A percentile compares a stretch with the other conserved stretches of the same genome.
These are phyloP conservation scores for Penicillium italicum DNA, from an alignment of 2,329 filamentous ascomycete genomes.

Conservation along the genomic window DNA sequence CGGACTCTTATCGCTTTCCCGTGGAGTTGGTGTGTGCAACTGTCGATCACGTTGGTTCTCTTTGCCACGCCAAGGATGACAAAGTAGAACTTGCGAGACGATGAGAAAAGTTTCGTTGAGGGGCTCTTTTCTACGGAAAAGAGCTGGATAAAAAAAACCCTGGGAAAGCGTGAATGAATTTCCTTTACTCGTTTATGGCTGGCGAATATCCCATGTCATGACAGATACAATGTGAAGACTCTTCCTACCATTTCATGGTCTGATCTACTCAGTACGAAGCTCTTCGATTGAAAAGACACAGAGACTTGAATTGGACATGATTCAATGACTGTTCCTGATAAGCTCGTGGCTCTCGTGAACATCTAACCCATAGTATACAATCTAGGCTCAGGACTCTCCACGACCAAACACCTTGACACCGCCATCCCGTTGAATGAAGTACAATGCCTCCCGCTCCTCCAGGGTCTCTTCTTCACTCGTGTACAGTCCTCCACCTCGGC, in stretches of 20 bases:
- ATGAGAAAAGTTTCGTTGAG: conserved; percentile 29
- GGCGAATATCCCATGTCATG: conserved; percentile 39
- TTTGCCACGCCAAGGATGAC: conserved; percentile 23
- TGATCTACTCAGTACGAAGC: conserved; percentile 6
- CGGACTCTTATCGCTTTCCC: conserved; percentile 35
- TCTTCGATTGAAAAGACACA: not conserved
- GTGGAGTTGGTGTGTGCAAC: conserved; percentile 36
- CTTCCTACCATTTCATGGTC: conserved; percentile 24
- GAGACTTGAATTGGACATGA: not conserved
- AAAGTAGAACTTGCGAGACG: conserved; percentile 21
- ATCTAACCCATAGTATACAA: conserved; percentile 5
- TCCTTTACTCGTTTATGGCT: conserved; percentile 39
- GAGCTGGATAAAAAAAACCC: conserved; percentile 29
- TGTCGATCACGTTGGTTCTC: conserved; percentile 32
- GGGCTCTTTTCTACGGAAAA: conserved; percentile 20
- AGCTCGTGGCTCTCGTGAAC: not conserved
- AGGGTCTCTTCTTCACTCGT: conserved; percentile 26
- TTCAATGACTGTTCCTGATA: not conserved
- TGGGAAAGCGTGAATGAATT: conserved; percentile 38
- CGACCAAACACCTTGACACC: conserved; percentile 79
- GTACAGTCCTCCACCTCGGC: conserved; percentile 51
- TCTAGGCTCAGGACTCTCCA: conserved; percentile 54
- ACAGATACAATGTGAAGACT: conserved; percentile 38
- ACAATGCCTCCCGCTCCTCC: conserved; percentile 69
- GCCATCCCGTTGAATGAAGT: conserved; percentile 75